phyloP scores from a whole-genome alignment of 768 basidiomycete species.

The Russula griseocarnosa region DNA sequence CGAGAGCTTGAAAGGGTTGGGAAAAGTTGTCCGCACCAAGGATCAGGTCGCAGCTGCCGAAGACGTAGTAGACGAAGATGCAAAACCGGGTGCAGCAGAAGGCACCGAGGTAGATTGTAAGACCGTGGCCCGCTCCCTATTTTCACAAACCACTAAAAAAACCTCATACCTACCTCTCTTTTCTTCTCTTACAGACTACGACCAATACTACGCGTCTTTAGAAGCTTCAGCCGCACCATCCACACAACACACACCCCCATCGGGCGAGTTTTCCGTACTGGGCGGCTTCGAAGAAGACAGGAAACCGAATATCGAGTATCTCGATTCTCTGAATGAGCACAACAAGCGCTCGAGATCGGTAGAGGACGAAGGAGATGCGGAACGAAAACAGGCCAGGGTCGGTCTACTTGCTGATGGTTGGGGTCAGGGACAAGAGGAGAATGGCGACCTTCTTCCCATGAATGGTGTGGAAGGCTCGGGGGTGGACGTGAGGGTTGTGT shows the following conservation, averaged over 20 bases:
- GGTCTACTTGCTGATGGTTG: background rate
- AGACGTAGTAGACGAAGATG: constrained; percentile 30
- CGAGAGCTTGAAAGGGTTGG: constrained; percentile 66
- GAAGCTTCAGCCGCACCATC: constrained; percentile 61
- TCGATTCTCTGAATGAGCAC: constrained; percentile 67
- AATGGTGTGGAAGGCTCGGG: constrained; percentile 26
- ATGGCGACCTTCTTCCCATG: constrained; percentile 32
- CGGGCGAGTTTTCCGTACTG: constrained; percentile 43
- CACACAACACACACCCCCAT: constrained; percentile 59
- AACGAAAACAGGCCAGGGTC: constrained; percentile 25
- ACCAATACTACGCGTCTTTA: constrained; percentile 77
- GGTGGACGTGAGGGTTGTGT: constrained; percentile 5
- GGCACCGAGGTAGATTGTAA: constrained; percentile 63
- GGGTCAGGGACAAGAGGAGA: constrained; percentile 10
- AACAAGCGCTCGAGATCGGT: constrained; percentile 67
- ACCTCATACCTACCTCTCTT: background rate
- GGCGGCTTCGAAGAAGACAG: constrained; percentile 64
- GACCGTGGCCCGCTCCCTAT: constrained; percentile 31
- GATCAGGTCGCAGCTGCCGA: constrained; percentile 35
- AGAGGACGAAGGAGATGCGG: constrained; percentile 39
- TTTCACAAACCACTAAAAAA: background rate
- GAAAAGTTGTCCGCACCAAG: constrained; percentile 36
- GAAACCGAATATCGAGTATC: constrained; percentile 61
- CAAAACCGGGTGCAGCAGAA: constrained; percentile 44
- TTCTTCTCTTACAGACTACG: constrained; percentile 52